A percentile compares a stretch with the other conserved stretches of the same genome.
Evolutionary conservation across 257 asterid genomes (phyloP).

Genomic region (Solanum bulbocastanum): DNA sequence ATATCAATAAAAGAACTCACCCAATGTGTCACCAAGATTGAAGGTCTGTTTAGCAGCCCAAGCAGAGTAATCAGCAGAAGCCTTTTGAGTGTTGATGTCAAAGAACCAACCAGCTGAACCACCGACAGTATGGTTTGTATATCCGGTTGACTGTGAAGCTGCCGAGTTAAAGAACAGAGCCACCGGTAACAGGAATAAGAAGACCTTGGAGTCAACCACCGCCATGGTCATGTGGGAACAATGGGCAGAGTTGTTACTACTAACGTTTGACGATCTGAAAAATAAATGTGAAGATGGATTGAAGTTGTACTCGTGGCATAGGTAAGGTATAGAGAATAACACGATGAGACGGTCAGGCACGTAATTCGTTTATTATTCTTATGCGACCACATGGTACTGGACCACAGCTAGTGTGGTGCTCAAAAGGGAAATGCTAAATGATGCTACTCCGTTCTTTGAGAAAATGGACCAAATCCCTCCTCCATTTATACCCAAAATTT

Average conservation of each 20-base stretch:
- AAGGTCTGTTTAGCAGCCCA: slow-evolving; percentile 68
- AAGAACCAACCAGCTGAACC: slow-evolving; percentile 74
- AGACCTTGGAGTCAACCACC: slow-evolving; percentile 1
- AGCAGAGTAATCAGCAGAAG: slow-evolving; percentile 51
- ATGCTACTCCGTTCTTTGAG: background rate
- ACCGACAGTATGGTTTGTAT: slow-evolving; percentile 78
- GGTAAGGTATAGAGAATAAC: background rate
- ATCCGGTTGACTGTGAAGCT: slow-evolving; percentile 25
- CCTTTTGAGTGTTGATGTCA: slow-evolving; percentile 29
- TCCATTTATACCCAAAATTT: no score
- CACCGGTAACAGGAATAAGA: slow-evolving; percentile 12
- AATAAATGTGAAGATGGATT: background rate
- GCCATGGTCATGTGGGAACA: slow-evolving; percentile 13
- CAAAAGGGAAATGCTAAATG: background rate
- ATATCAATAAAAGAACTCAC: slow-evolving; percentile 24
- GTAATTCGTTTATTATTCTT: background rate
- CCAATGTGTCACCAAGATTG: slow-evolving; percentile 70
- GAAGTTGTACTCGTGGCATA: background rate
- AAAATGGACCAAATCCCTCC: no score
- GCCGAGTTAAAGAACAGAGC: slow-evolving; percentile 26
- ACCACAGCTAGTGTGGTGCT: background rate
- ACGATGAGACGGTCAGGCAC: background rate
- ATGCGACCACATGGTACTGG: background rate
- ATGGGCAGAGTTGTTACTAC: background rate
- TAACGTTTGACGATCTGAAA: slow-evolving; percentile 1